A percentile compares a stretch with the other conserved stretches of the same genome.
Conservation (phyloP, 202 grass and related monocot genomes). For the Setaria viridis region DNA sequence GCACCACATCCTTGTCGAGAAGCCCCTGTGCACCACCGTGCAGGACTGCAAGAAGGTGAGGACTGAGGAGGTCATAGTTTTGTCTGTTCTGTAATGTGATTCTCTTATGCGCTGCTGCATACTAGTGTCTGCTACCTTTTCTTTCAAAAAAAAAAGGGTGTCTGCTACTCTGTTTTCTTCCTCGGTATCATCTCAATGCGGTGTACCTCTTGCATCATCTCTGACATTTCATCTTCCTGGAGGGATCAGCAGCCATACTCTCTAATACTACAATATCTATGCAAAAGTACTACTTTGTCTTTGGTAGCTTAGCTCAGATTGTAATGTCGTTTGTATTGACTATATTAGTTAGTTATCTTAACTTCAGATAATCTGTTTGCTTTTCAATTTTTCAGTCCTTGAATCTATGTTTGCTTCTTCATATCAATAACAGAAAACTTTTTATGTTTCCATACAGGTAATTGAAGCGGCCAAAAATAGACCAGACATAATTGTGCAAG, state of each 20-base stretch:
- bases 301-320: neutral
- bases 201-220: neutral
- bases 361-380: neutral
- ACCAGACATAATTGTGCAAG: slow-evolving; percentile 80
- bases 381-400: neutral
- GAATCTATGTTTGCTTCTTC: slow-evolving; percentile 21
- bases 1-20: slow-evolving; percentile 96
- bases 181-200: neutral
- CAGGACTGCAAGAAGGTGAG: slow-evolving; percentile 78
- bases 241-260: neutral
- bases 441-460: slow-evolving; percentile 49
- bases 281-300: neutral
- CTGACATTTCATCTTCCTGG: neutral
- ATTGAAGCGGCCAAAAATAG: slow-evolving; percentile 73
- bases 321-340: neutral
- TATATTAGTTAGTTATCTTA: neutral
- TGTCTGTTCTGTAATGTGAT: slow-evolving; percentile 1
- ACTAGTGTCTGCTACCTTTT: too few species aligned
- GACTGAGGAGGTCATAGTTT: slow-evolving; percentile 41
- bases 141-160: too few species aligned
- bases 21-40: slow-evolving; percentile 87
- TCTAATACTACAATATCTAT: neutral
- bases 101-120: neutral
- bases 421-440: slow-evolving; percentile 28
- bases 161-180: slow-evolving; percentile 11